Evolutionary conservation across 768 basidiomycete genomes (phyloP).

Genomic region (Tulasnella sp.): DNA sequence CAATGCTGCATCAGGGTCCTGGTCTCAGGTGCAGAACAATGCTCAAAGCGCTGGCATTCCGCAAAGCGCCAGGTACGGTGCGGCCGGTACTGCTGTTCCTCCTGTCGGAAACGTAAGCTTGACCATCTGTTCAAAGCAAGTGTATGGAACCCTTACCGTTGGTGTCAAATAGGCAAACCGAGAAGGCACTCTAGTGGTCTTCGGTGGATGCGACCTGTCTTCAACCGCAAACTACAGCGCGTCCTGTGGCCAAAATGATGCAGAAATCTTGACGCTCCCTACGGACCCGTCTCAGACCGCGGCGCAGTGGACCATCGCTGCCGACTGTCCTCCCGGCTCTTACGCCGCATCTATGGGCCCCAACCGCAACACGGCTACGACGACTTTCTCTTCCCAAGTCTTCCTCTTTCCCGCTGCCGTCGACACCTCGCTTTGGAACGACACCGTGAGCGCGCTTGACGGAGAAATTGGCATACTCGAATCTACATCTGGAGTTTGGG

Average conservation of each 20-base stretch:
- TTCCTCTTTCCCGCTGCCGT: constrained; percentile 61
- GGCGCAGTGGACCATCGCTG: constrained; percentile 29
- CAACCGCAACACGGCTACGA: constrained; percentile 46
- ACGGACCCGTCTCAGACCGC: constrained; percentile 17
- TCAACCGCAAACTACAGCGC: constrained; percentile 25
- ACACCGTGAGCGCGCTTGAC: constrained; percentile 43
- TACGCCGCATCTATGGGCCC: constrained; percentile 46
- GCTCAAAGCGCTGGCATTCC: constrained; percentile 22
- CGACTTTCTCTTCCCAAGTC: constrained; percentile 50
- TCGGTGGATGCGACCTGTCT: constrained; percentile 46
- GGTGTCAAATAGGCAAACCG: constrained; percentile 7
- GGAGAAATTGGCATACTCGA: constrained; percentile 71
- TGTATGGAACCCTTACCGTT: neutral
- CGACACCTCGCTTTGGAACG: constrained; percentile 54
- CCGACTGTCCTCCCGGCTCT: constrained; percentile 43
- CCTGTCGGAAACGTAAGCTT: constrained; percentile 2
- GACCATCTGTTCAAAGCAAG: neutral
- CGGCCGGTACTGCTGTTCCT: constrained; percentile 47
- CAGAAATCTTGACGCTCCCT: constrained; percentile 45
- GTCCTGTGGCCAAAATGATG: constrained; percentile 48
- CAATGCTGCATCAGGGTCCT: constrained; percentile 40
- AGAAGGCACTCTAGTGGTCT: constrained; percentile 35
- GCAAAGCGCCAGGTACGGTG: constrained; percentile 30
- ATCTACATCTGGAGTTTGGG: constrained; percentile 51
- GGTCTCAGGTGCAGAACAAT: constrained; percentile 36